These are phyloP conservation scores for Fomitopsis pinicola DNA, from an alignment of 1,284 basidiomycete species.

Conservation along the genomic window DNA sequence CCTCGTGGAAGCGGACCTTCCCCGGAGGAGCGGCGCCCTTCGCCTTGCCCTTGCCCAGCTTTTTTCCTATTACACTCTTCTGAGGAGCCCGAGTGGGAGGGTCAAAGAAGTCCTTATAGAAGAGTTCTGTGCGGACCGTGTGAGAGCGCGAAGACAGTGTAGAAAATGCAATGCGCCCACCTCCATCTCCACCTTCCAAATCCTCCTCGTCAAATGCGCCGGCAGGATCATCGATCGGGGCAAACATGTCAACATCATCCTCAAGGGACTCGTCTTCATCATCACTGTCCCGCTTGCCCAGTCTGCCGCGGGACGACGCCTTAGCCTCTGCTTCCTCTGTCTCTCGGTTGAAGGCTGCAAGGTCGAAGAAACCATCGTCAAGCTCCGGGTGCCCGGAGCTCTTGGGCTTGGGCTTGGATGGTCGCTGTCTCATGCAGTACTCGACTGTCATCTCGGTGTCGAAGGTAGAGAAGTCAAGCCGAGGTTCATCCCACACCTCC, in stretches of 20 bases:
- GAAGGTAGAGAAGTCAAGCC: conserved; percentile 25
- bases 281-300: conserved; percentile 53
- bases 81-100: conserved; percentile 35
- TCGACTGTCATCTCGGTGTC: background rate
- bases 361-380: conserved; percentile 93
- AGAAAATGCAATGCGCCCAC: conserved; percentile 29
- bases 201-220: conserved; percentile 38
- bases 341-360: conserved; percentile 86
- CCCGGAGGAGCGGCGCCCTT: conserved; percentile 16
- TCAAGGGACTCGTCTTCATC: conserved; percentile 50
- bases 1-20: conserved; percentile 75
- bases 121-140: conserved; percentile 39
- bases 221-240: conserved; percentile 44
- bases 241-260: conserved; percentile 68
- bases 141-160: conserved; percentile 3
- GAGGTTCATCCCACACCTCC: conserved; percentile 30
- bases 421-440: background rate
- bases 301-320: conserved; percentile 54
- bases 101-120: conserved; percentile 75
- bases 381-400: conserved; percentile 51
- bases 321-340: conserved; percentile 78
- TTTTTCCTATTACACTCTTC: conserved; percentile 13
- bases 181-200: conserved; percentile 34
- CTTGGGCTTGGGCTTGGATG: conserved; percentile 16
- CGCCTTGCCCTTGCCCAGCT: background rate